Base-by-base conservation (phyloP, 1,139 yeast genomes). In the Sugiyamaella neomexicana region DNA sequence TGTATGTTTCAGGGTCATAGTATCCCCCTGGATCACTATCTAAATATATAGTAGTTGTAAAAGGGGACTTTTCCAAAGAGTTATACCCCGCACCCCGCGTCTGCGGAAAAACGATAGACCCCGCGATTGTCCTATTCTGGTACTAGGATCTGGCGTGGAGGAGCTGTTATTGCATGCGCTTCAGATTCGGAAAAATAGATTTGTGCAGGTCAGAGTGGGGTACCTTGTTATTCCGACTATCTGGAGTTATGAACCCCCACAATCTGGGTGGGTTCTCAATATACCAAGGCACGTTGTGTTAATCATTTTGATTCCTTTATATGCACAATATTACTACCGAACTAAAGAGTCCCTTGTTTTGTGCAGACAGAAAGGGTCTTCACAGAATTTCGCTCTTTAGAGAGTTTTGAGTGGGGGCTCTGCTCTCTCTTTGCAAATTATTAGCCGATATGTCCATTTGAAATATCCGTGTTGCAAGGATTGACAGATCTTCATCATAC, bases 161-260 rank as follows among this genome's bases (percentile, higher is more conserved):
- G 2, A 20, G 25, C 25, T n/a, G n/a, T n/a, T n/a, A n/a, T 12
- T 39, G 31, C 43, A 39, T 20, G 31, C 9, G 16, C 44, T 15
- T 32, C 27, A 20, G 13, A n/a, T 13, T 29, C 37, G 46, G 46
- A 42, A 42, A 42, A 42, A 29, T 42, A 17, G 15, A 42, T 12
- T 9, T 12, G 34, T 29, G 34, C 34, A 9, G n/a, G 7, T 4
- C 5, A 29, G 7, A 3, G 34, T 29, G 34, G 34, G 34, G 34
- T 20, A 29, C 10, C 34, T 29, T 29, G n/a, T 29, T 29, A 12
- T 29, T 29, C 34, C 34, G 34, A 12, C 34, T 20, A 29, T 29
- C 34, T 9, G 34, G 34, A 29, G 34, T 29, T 29, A 29, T 29
- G 7, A 7, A 12, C 10, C n/a, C n/a, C 34, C 34, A 4, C 25